phyloP scores from a whole-genome alignment of 805 yeast genomes.

The Saturnispora ahearnii region DNA sequence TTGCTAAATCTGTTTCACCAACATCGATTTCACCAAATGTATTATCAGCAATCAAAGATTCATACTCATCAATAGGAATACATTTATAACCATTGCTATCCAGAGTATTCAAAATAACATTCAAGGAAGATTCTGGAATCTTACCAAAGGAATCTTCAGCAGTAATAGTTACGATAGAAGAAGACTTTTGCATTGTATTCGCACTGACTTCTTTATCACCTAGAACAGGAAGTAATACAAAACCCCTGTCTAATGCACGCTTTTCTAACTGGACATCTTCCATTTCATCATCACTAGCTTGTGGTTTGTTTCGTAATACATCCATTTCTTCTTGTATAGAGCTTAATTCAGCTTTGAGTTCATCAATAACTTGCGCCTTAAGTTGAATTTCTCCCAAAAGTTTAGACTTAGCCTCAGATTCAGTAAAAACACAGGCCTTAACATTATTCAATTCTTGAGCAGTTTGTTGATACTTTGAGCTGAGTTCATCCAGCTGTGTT shows the following conservation, averaged over 20 bases:
- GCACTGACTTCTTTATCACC: background rate
- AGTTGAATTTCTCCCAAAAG: too few species aligned
- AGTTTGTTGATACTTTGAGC: background rate
- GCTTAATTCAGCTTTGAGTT: background rate
- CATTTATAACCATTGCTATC: conserved; percentile 21
- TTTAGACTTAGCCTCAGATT: background rate
- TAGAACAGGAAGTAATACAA: conserved; percentile 6
- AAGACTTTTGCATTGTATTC: conserved; percentile 1
- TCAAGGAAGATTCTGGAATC: conserved; percentile 21
- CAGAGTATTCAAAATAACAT: conserved; percentile 18
- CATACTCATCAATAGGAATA: conserved; percentile 18
- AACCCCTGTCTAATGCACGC: conserved; percentile 2
- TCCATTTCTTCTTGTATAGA: background rate
- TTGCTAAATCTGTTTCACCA: conserved; percentile 3
- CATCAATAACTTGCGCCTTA: background rate
- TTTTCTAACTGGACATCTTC: conserved; percentile 1
- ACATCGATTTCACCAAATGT: background rate
- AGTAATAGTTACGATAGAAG: conserved; percentile 10
- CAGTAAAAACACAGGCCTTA: background rate
- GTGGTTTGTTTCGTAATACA: background rate
- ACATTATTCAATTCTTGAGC: background rate
- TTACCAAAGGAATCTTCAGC: conserved; percentile 3
- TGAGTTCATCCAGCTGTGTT: background rate
- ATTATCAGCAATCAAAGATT: conserved; percentile 8
- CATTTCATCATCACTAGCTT: background rate